A percentile compares a stretch with the other conserved stretches of the same genome.
Evolutionary conservation across 2,329 filamentous ascomycete genomes (phyloP).

Genomic region (Trichoderma atroviride): DNA sequence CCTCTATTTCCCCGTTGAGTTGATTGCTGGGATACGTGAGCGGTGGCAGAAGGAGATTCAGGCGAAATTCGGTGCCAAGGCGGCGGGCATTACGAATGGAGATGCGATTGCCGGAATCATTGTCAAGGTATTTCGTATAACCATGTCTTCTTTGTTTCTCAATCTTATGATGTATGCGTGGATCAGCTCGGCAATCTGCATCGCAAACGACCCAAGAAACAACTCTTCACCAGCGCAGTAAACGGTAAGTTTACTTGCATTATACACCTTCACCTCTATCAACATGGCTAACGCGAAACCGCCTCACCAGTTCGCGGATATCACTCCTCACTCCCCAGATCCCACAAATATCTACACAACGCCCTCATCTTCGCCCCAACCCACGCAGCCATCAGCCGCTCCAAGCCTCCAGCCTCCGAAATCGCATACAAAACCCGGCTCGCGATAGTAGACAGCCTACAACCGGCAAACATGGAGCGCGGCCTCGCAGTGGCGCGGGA

Average conservation of each 20-base stretch:
- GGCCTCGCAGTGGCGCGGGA: conserved; percentile 26
- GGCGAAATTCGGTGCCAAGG: conserved; percentile 17
- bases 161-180: background rate
- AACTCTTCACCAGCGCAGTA: conserved; percentile 20
- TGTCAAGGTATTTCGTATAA: conserved; percentile 18
- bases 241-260: background rate
- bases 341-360: conserved; percentile 31
- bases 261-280: background rate
- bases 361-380: conserved; percentile 23
- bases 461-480: conserved; percentile 33
- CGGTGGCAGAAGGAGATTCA: conserved; percentile 19
- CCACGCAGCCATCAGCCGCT: conserved; percentile 22
- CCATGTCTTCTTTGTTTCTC: background rate
- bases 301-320: conserved; percentile 27
- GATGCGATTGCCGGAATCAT: conserved; percentile 26
- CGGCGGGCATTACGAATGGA: conserved; percentile 11
- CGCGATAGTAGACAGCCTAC: conserved; percentile 30
- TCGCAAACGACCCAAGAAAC: conserved; percentile 26
- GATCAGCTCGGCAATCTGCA: conserved; percentile 27
- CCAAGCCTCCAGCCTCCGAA: conserved; percentile 28
- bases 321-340: conserved; percentile 26
- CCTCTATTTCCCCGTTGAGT: conserved; percentile 11
- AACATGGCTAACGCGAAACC: background rate
- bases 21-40: conserved; percentile 21
- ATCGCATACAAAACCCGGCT: conserved; percentile 28